Conservation (phyloP, 2,329 filamentous ascomycete genomes). For the Neonectria magnoliae region DNA sequence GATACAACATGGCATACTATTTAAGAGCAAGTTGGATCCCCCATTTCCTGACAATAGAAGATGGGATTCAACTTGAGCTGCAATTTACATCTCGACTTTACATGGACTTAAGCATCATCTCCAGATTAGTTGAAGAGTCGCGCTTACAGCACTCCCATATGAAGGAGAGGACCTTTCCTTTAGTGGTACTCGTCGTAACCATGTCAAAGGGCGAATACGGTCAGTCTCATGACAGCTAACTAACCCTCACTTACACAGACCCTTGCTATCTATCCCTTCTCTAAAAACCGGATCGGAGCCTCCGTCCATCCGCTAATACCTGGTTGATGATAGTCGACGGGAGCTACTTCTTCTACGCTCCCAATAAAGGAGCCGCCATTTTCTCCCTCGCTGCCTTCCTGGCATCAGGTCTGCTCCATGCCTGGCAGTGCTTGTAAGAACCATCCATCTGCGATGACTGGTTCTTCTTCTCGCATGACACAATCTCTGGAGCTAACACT, state of each 20-base stretch:
- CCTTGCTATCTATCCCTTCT: background rate
- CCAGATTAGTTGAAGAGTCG: background rate
- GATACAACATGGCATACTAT: constrained; percentile 7
- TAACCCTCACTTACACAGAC: background rate
- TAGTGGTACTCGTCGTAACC: background rate
- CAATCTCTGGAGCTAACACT: background rate
- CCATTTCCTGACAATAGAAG: background rate
- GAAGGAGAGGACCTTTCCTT: background rate
- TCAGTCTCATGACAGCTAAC: constrained; percentile 21
- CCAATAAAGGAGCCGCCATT: constrained; percentile 58
- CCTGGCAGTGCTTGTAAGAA: constrained; percentile 59
- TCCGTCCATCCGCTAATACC: background rate
- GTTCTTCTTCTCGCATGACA: background rate
- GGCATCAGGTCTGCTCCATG: constrained; percentile 50
- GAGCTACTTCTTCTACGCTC: constrained; percentile 58
- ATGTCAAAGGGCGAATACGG: constrained; percentile 48
- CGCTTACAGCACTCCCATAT: background rate
- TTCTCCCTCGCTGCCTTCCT: constrained; percentile 58
- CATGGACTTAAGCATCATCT: background rate
- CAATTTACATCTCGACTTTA: background rate
- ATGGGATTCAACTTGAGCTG: background rate
- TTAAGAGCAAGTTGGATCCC: constrained; percentile 16
- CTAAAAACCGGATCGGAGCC: no score
- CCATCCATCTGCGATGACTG: no score
- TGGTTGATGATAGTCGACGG: constrained; percentile 47